Evolutionary conservation across 2,329 filamentous ascomycete species (phyloP).

Genomic region (Diaporthe sp.): DNA sequence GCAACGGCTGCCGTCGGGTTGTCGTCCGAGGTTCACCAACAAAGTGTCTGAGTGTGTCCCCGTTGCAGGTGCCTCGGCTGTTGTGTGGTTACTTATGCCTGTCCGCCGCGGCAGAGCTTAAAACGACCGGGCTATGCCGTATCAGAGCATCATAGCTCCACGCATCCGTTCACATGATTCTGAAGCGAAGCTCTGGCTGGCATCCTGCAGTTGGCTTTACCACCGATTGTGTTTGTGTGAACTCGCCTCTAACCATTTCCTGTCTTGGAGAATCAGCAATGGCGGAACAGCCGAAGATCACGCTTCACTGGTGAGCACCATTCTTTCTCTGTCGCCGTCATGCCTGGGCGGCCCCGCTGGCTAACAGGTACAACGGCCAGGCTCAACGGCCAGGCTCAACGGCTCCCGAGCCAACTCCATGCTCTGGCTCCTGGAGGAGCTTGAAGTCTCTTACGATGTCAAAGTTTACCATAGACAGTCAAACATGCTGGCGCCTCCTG

Average conservation of each 20-base stretch:
- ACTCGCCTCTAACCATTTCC: no score
- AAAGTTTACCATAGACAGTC: conserved; percentile 78
- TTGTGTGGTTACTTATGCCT: background rate
- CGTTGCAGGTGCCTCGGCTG: conserved; percentile 21
- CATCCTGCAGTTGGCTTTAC: background rate
- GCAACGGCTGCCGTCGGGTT: background rate
- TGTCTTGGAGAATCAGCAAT: background rate
- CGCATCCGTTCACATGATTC: background rate
- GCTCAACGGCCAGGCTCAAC: conserved; percentile 86
- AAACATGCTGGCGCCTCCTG: conserved; percentile 74
- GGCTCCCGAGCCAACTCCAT: conserved; percentile 85
- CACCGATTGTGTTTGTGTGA: background rate
- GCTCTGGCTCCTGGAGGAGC: conserved; percentile 87
- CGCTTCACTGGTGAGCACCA: conserved; percentile 38
- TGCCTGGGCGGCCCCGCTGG: background rate
- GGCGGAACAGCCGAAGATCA: conserved; percentile 37
- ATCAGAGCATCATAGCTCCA: conserved; percentile 5
- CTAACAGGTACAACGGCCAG: conserved; percentile 54
- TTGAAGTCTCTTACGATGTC: conserved; percentile 81
- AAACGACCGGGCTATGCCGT: background rate
- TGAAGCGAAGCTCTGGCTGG: no score
- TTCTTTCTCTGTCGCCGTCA: background rate
- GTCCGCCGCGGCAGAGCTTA: conserved; percentile 6
- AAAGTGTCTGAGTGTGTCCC: background rate
- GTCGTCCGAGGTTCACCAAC: background rate